Conservation (phyloP, 345 rosid species). For the Cochlearia excelsa region DNA sequence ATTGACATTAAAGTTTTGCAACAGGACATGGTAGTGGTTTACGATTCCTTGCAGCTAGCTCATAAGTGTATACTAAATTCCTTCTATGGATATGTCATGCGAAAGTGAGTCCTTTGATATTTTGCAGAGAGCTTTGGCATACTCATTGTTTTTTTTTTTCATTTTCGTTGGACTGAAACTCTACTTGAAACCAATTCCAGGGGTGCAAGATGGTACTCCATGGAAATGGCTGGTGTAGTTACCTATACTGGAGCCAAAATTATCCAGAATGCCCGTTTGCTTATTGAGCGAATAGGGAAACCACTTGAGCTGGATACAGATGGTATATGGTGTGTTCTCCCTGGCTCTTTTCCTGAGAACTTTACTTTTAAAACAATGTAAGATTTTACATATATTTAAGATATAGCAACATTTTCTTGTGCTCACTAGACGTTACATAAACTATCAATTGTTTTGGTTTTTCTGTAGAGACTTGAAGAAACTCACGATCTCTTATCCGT, state of each 20-base stretch:
- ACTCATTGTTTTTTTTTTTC: slow-evolving; percentile 15
- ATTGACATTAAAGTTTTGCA: slow-evolving; percentile 32
- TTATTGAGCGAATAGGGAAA: slow-evolving; percentile 91
- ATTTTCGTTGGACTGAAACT: slow-evolving; percentile 27
- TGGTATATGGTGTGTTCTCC: slow-evolving; percentile 97
- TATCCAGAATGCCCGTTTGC: slow-evolving; percentile 92
- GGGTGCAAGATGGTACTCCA: slow-evolving; percentile 99
- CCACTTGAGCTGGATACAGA: slow-evolving; percentile 98
- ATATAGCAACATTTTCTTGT: slow-evolving; percentile 9
- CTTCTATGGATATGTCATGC: slow-evolving; percentile 99
- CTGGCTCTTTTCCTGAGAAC: slow-evolving; percentile 95
- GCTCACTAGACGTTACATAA: slow-evolving; percentile 22
- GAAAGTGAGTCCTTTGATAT: slow-evolving; percentile 63
- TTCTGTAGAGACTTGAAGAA: slow-evolving; percentile 73
- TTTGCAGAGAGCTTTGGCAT: slow-evolving; percentile 24
- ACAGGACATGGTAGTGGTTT: slow-evolving; percentile 97
- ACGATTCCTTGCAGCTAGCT: slow-evolving; percentile 97
- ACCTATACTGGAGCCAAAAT: slow-evolving; percentile 99
- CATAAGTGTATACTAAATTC: slow-evolving; percentile 97
- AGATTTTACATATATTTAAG: slow-evolving; percentile 28
- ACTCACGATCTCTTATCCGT: slow-evolving; percentile 89
- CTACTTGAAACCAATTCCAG: slow-evolving; percentile 41
- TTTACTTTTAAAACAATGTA: slow-evolving; percentile 89
- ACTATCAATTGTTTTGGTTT: slow-evolving; percentile 25
- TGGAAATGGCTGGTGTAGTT: slow-evolving; percentile 99